phyloP scores from a whole-genome alignment of 1,284 basidiomycete species.

The Vanrija sp. region DNA sequence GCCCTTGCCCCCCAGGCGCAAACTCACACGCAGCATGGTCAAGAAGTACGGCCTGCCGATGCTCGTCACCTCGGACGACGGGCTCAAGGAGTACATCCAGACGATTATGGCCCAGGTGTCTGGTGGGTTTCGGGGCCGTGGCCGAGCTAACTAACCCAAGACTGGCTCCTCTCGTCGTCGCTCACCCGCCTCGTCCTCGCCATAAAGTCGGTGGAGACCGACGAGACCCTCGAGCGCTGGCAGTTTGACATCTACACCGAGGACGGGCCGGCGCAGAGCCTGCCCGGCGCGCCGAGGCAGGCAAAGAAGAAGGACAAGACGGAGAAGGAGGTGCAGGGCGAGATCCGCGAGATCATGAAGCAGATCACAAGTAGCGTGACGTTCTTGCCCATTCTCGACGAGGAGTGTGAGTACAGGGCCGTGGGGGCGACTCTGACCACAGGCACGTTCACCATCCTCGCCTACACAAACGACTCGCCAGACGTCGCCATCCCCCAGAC shows the following conservation, averaged over 20 bases:
- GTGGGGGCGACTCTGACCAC: neutral
- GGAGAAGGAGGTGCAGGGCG: constrained; percentile 90
- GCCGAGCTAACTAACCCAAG: constrained; percentile 48
- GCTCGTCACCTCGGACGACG: constrained; percentile 87
- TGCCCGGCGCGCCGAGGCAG: constrained; percentile 17
- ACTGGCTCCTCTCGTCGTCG: constrained; percentile 85
- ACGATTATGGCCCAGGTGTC: constrained; percentile 88
- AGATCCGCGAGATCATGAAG: constrained; percentile 96
- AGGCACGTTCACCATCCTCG: constrained; percentile 81
- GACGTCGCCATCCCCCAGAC: constrained; percentile 66
- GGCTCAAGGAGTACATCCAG: constrained; percentile 84
- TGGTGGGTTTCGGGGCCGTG: constrained; percentile 57
- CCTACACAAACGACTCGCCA: constrained; percentile 72
- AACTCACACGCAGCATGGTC: constrained; percentile 66
- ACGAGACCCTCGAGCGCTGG: constrained; percentile 91
- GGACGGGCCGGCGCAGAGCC: constrained; percentile 26
- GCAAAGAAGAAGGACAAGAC: constrained; percentile 50
- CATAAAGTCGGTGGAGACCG: constrained; percentile 90
- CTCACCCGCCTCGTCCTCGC: constrained; percentile 91
- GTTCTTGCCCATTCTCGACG: constrained; percentile 90
- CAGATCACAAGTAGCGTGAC: constrained; percentile 97
- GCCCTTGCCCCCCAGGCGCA: too few relatives aligned
- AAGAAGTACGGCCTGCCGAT: constrained; percentile 98
- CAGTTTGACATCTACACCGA: constrained; percentile 90
- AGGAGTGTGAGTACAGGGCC: constrained; percentile 67